Percentiles rank a stretch among this genome's conserved stretches.
These are phyloP conservation scores for Mortierella sp. DNA, from an alignment of 371 early-diverging fungal genomes.

Conservation along the genomic window DNA sequence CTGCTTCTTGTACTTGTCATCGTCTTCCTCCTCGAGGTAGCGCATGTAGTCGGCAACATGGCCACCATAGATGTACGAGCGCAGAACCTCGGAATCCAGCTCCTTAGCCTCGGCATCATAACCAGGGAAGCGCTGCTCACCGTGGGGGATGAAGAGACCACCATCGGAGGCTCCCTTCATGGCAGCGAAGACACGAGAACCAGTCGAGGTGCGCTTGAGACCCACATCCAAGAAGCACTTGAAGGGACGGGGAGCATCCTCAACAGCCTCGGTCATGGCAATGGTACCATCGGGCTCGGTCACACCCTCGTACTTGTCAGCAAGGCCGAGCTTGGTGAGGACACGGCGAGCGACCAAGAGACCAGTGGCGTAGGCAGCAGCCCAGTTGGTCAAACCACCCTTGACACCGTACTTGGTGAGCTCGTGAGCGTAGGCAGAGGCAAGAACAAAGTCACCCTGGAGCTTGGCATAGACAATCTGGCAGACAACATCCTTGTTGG, in stretches of 20 bases:
- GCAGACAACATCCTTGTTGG: conserved; percentile 98
- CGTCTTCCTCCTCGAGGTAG: conserved; percentile 97
- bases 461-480: conserved; percentile 99
- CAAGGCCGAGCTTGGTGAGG: conserved; percentile 95
- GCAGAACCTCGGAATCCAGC: conserved; percentile 95
- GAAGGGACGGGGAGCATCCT: conserved; percentile 98
- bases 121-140: conserved; percentile 98
- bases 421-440: conserved; percentile 99
- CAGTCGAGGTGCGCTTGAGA: conserved; percentile 98
- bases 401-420: conserved; percentile 98
- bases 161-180: conserved; percentile 99
- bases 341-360: conserved; percentile 98
- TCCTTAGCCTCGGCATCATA: conserved; percentile 91
- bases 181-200: conserved; percentile 99
- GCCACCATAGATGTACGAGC: conserved; percentile 98
- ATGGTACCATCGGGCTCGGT: conserved; percentile 94
- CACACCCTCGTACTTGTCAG: conserved; percentile 96
- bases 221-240: conserved; percentile 99
- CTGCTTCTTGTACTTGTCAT: conserved; percentile 97
- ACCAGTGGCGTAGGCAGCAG: conserved; percentile 99
- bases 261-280: conserved; percentile 91
- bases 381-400: conserved; percentile 99
- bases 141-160: conserved; percentile 99
- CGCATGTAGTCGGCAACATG: conserved; percentile 99
- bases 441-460: conserved; percentile 98